Conservation (phyloP, 2,329 filamentous ascomycete genomes). For the Aspergillus melleus region DNA sequence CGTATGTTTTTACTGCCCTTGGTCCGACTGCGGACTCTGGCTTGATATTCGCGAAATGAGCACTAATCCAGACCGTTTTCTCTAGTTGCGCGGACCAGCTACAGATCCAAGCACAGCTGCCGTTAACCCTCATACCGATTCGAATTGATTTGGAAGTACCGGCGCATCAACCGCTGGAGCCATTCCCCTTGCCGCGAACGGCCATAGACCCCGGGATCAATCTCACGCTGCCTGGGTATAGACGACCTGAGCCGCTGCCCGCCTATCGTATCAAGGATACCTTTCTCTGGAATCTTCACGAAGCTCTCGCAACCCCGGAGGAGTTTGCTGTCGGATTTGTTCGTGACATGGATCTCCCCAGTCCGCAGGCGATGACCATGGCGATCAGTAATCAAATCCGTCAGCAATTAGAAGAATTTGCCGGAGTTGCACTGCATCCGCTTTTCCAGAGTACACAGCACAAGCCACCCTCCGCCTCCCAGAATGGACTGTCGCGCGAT, state of each 20-base stretch:
- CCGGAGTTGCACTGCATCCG: conserved; percentile 88
- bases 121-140: conserved; percentile 89
- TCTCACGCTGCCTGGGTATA: conserved; percentile 74
- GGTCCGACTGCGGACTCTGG: conserved; percentile 2
- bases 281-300: conserved; percentile 98
- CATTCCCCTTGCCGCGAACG: conserved; percentile 47
- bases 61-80: conserved; percentile 11
- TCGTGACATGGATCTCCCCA: conserved; percentile 88
- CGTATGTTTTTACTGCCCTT: conserved; percentile 34
- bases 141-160: conserved; percentile 93
- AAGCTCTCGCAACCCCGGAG: conserved; percentile 89
- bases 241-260: conserved; percentile 73
- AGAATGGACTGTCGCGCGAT: conserved; percentile 50
- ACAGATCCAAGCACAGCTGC: conserved; percentile 70
- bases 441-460: conserved; percentile 66
- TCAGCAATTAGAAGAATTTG: conserved; percentile 93
- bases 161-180: conserved; percentile 56
- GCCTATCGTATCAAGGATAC: conserved; percentile 88
- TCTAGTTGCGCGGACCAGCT: conserved; percentile 58
- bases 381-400: conserved; percentile 94
- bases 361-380: conserved; percentile 65
- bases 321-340: conserved; percentile 90
- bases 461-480: conserved; percentile 21
- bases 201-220: conserved; percentile 50
- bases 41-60: conserved; percentile 17